Evolutionary conservation across 495 filamentous ascomycete genomes (phyloP).

Genomic region (Aspergillus haitiensis): DNA sequence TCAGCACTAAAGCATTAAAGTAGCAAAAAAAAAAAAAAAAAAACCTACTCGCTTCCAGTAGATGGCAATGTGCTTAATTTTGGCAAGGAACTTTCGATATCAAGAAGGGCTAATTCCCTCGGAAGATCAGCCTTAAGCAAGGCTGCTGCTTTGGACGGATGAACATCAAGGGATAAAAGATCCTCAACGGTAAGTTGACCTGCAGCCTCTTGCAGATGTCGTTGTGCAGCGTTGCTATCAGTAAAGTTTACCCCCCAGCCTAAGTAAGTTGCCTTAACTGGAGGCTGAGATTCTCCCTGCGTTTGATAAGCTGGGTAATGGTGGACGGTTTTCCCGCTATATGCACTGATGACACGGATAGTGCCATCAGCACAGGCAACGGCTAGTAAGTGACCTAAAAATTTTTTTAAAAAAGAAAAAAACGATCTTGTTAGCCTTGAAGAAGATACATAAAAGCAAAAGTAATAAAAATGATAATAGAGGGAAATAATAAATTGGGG

Average conservation of each 20-base stretch:
- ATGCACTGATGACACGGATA: conserved; percentile 69
- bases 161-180: conserved; percentile 39
- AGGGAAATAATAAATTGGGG: too few relatives aligned
- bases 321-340: conserved; percentile 76
- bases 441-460: background rate
- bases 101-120: conserved; percentile 71
- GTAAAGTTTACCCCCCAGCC: conserved; percentile 74
- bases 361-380: conserved; percentile 72
- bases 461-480: too few relatives aligned
- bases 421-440: background rate
- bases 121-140: conserved; percentile 65
- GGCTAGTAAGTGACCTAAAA: conserved; percentile 67
- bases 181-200: conserved; percentile 46
- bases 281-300: conserved; percentile 27
- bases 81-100: conserved; percentile 77
- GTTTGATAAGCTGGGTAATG: conserved; percentile 49
- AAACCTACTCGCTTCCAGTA: conserved; percentile 42
- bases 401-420: background rate
- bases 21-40: conserved; percentile 2
- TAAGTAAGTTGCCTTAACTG: conserved; percentile 57
- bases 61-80: conserved; percentile 73
- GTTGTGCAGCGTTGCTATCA: conserved; percentile 50
- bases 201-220: conserved; percentile 42
- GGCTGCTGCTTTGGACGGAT: conserved; percentile 39
- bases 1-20: background rate